phyloP scores from a whole-genome alignment of 257 asterid species.

The Jasminum sambac region DNA sequence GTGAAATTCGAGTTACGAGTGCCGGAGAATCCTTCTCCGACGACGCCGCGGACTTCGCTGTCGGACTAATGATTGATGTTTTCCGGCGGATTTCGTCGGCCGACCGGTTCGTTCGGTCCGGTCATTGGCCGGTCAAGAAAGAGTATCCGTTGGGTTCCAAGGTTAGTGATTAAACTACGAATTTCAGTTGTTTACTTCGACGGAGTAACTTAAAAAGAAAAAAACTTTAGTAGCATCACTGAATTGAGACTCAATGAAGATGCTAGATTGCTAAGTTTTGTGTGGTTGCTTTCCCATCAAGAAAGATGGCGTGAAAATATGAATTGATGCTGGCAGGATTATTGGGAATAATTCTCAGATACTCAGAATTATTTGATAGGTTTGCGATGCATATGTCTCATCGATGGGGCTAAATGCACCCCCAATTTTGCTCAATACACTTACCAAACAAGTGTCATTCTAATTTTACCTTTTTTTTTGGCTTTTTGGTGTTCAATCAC shows the following conservation, averaged over 20 bases:
- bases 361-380: not conserved
- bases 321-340: not conserved
- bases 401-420: too few species aligned
- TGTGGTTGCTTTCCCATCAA: not conserved
- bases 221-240: not conserved
- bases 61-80: conserved; percentile 59
- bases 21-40: conserved; percentile 54
- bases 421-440: too few species aligned
- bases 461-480: too few species aligned
- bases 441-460: too few species aligned
- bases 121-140: conserved; percentile 41
- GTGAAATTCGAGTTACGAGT: conserved; percentile 48
- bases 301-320: not conserved
- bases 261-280: too few species aligned
- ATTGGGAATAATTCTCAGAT: not conserved
- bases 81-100: conserved; percentile 55
- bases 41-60: conserved; percentile 62
- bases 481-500: too few species aligned
- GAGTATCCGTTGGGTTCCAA: conserved; percentile 35
- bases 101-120: conserved; percentile 57
- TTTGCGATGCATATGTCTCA: too few species aligned
- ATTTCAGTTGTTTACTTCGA: not conserved
- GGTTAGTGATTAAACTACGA: conserved; percentile 27
- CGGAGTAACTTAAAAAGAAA: too few species aligned
- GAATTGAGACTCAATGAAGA: not conserved